A percentile compares a stretch with the other conserved stretches of the same genome.
These are phyloP conservation scores for Pichia phayaonensis DNA, from an alignment of 805 yeast genomes.

Conservation along the genomic window DNA sequence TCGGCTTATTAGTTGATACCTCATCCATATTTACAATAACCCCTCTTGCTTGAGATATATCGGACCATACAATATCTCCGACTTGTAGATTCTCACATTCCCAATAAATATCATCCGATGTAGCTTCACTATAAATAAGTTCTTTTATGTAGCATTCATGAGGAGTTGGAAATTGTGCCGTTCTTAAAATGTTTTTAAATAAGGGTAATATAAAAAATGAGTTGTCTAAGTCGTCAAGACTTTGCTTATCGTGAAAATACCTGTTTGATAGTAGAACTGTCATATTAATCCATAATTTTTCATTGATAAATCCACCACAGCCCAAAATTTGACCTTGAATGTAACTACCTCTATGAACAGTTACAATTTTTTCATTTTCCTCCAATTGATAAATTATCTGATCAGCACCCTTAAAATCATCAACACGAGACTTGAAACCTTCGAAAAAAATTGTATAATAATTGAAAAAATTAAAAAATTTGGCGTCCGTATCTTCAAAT, in stretches of 20 bases:
- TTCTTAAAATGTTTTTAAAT: neutral
- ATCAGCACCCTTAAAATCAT: conserved; percentile 4
- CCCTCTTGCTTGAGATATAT: conserved; percentile 7
- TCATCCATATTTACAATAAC: conserved; percentile 4
- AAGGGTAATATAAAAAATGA: neutral
- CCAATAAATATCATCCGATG: neutral
- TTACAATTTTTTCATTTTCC: neutral
- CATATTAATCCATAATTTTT: neutral
- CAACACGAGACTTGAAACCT: conserved; percentile 1
- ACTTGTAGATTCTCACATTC: conserved; percentile 1
- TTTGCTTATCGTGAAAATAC: neutral
- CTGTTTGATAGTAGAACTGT: neutral
- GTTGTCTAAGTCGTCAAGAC: neutral
- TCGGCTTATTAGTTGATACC: neutral
- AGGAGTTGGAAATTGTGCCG: neutral
- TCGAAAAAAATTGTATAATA: neutral
- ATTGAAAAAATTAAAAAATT: neutral
- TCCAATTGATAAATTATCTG: conserved; percentile 4
- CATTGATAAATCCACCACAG: conserved; percentile 7
- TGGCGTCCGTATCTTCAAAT: neutral
- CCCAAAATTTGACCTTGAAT: conserved; percentile 6
- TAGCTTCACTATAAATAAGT: neutral
- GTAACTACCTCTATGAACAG: conserved; percentile 1
- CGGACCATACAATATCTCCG: conserved; percentile 10
- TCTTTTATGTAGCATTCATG: neutral